phyloP scores from a whole-genome alignment of 257 asterid species.

The Ehretia macrophylla region DNA sequence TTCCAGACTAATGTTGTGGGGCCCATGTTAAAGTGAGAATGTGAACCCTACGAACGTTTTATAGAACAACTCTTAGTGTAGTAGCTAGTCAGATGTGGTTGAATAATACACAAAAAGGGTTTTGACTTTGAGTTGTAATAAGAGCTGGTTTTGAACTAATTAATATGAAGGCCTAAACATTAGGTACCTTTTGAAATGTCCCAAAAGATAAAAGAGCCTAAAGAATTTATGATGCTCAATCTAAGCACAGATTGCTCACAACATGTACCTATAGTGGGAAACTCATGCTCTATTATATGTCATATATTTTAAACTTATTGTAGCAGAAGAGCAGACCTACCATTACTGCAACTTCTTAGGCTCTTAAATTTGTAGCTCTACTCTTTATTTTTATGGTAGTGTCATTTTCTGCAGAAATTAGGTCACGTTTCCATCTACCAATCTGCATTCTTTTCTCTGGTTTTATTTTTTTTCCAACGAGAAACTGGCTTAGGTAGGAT shows the following conservation, averaged over 20 bases:
- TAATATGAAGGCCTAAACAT: too few relatives aligned
- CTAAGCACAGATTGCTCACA: constrained; percentile 2
- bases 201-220: constrained; percentile 1
- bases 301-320: neutral
- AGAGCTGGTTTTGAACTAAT: too few relatives aligned
- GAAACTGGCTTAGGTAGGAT: too few relatives aligned
- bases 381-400: neutral
- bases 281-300: constrained; percentile 3
- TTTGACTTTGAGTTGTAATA: constrained; percentile 7
- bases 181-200: too few relatives aligned
- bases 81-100: neutral
- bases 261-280: constrained; percentile 6
- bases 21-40: too few relatives aligned
- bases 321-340: constrained; percentile 14
- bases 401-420: neutral
- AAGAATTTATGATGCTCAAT: neutral
- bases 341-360: neutral
- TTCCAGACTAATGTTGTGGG: too few relatives aligned
- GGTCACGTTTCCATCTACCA: neutral
- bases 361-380: neutral
- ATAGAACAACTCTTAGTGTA: too few relatives aligned
- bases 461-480: too few relatives aligned
- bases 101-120: neutral
- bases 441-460: neutral
- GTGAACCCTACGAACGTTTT: too few relatives aligned